Evolutionary conservation across 2,329 filamentous ascomycete genomes (phyloP).

Genomic region (Xylaria sp.): DNA sequence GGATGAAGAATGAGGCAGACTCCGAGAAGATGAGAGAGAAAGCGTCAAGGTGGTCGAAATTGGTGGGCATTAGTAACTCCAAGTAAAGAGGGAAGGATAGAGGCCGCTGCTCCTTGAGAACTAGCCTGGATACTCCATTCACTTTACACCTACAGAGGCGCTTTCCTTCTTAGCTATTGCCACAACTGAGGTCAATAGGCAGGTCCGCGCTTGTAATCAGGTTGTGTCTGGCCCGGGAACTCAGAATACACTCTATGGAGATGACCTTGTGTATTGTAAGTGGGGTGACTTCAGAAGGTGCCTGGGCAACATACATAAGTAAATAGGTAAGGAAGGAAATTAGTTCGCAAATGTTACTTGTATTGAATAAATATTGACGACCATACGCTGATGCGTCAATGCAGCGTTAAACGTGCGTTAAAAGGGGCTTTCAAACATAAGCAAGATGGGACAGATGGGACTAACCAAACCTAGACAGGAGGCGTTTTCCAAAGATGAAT

Average conservation of each 20-base stretch:
- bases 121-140: background rate
- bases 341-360: background rate
- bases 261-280: background rate
- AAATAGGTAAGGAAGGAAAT: background rate
- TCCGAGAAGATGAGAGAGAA: too few species aligned
- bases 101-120: background rate
- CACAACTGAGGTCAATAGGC: background rate
- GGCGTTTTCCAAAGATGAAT: too few species aligned
- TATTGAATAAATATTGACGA: background rate
- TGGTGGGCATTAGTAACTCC: too few species aligned
- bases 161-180: background rate
- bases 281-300: background rate
- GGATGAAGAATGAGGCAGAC: too few species aligned
- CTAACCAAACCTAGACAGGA: background rate
- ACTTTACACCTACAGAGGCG: background rate
- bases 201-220: background rate
- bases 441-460: background rate
- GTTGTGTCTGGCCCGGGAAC: background rate
- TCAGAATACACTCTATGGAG: background rate
- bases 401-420: too few species aligned
- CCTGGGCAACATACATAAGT: too few species aligned
- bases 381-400: background rate
- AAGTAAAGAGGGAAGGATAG: background rate
- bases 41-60: too few species aligned
- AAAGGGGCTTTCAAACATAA: background rate